Base-by-base conservation (phyloP, 768 basidiomycete species). In the Podaxis mareebaensis region DNA sequence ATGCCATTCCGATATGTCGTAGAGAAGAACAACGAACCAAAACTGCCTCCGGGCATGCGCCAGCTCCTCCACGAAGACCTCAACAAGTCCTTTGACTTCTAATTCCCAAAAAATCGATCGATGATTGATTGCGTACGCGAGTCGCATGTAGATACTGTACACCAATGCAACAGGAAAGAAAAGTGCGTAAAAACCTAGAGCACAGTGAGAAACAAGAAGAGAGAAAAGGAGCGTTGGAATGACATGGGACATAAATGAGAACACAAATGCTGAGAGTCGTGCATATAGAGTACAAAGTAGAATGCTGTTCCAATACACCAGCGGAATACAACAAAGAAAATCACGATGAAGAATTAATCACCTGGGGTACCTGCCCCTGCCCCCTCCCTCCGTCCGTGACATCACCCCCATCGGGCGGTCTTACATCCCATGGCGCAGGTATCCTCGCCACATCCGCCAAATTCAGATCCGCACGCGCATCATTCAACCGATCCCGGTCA, bases 1-100 rank as follows among this genome's bases (percentile, higher is more conserved):
- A 99, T 99, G 97, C 97, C 97, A 0, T 99, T 99, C 80, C 79
- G 94, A 65, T 85, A 87, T 69, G 33, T 33, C 33, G 84, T 85
- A 53, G 75, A 74, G 0, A 71, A 79, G 24, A 73, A 78, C 15
- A 80, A 79, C 0, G 81, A 92, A 66, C 94, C 96, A 0, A 77
- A 85, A 4, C 80, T 99, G 38, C 96, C 96, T 1, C 86, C 87
- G 0, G 96, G 96, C 4, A 99, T 99, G 96, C 85, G 84, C 58
- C 82, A 92, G 69, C 86, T 93, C 52, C 79, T 99, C 24, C 81
- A 91, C 65, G 87, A 92, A 67, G 95, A 99, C 72, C 81, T 97
- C 64, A 86, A 97, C 74, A 89, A 91, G 71, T 82, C 85, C 6
- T 95, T 97, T 68, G 93, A 95, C 53, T 89, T 93, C 71, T 91